A percentile compares a stretch with the other conserved stretches of the same genome.
Evolutionary conservation across 2,329 filamentous ascomycete species (phyloP).

Genomic region (Colletotrichum nymphaeae): DNA sequence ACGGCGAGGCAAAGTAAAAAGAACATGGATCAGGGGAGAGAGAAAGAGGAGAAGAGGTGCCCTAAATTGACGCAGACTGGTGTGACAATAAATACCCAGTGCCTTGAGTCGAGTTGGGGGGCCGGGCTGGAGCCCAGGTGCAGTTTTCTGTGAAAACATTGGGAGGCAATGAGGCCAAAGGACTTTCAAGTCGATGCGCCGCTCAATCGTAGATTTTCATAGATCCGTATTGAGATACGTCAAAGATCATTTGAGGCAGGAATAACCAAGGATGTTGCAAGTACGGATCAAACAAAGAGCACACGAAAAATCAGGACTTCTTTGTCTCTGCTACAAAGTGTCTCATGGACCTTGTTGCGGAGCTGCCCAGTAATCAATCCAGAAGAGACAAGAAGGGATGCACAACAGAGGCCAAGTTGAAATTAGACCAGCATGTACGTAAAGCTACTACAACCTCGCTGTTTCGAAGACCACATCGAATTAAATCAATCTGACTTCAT

Average conservation of each 20-base stretch:
- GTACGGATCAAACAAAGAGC: neutral
- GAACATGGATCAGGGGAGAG: neutral
- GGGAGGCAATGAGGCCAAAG: too few species aligned
- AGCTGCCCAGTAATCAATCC: neutral
- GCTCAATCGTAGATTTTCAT: too few species aligned
- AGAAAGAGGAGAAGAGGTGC: too few species aligned
- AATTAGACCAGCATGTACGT: neutral
- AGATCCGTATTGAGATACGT: too few species aligned
- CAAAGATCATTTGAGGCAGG: neutral
- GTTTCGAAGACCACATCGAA: neutral
- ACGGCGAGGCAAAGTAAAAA: neutral
- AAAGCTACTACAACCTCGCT: neutral
- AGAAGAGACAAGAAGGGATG: neutral
- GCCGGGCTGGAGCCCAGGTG: too few species aligned
- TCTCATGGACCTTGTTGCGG: neutral
- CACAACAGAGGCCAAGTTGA: neutral
- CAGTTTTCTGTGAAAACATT: too few species aligned
- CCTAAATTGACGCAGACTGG: too few species aligned
- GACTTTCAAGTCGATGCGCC: too few species aligned
- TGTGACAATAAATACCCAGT: too few species aligned
- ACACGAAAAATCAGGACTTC: neutral
- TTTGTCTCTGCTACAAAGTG: neutral
- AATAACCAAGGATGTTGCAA: neutral
- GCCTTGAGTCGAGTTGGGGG: too few species aligned
- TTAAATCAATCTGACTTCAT: neutral